These are phyloP conservation scores for Vitis hybrid DNA, from an alignment of 177 flowering plant genomes.

Conservation along the genomic window DNA sequence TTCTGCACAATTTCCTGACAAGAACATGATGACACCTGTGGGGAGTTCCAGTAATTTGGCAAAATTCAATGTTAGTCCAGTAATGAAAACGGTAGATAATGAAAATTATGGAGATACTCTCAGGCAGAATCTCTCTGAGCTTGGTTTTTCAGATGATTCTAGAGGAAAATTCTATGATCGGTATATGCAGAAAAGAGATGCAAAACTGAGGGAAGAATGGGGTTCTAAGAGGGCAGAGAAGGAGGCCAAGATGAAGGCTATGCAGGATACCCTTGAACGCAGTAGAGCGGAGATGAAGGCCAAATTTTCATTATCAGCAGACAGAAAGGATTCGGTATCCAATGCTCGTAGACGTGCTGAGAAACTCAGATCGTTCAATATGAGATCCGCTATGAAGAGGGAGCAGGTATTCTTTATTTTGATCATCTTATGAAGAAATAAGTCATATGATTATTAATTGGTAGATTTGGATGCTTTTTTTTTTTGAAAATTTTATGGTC, in stretches of 20 bases:
- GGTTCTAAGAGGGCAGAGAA: slow-evolving; percentile 66
- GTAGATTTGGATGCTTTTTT: background rate
- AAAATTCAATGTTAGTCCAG: slow-evolving; percentile 33
- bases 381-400: slow-evolving; percentile 38
- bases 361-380: slow-evolving; percentile 65
- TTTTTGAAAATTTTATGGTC: background rate
- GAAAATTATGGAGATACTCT: slow-evolving; percentile 27
- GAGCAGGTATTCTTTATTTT: slow-evolving; percentile 49
- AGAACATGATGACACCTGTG: slow-evolving; percentile 16
- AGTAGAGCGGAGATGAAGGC: slow-evolving; percentile 81
- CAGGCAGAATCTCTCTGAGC: slow-evolving; percentile 44
- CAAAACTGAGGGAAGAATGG: slow-evolving; percentile 84
- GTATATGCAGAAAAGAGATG: slow-evolving; percentile 90
- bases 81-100: slow-evolving; percentile 32
- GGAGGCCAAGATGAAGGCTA: slow-evolving; percentile 86
- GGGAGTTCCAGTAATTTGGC: slow-evolving; percentile 30
- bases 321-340: slow-evolving; percentile 46
- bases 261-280: slow-evolving; percentile 83
- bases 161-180: slow-evolving; percentile 77
- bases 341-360: slow-evolving; percentile 63
- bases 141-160: slow-evolving; percentile 54
- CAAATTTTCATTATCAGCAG: slow-evolving; percentile 57
- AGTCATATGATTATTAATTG: background rate
- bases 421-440: background rate
- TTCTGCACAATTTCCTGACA: slow-evolving; percentile 31